These are phyloP conservation scores for Neurospora sp. DNA, from an alignment of 495 filamentous ascomycete genomes.

Conservation along the genomic window DNA sequence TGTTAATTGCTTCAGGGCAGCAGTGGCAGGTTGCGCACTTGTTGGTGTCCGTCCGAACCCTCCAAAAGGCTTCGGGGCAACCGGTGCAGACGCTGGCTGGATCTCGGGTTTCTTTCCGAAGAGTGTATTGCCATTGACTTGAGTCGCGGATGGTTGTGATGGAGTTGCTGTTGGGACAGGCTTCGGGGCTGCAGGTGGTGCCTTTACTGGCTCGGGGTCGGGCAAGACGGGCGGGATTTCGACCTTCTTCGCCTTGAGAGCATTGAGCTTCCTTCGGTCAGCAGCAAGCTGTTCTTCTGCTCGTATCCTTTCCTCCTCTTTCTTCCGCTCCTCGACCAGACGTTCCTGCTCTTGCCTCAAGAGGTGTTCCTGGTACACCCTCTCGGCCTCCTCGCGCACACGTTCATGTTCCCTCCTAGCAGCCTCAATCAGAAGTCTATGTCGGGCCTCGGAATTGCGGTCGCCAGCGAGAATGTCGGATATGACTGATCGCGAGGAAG, in stretches of 20 bases:
- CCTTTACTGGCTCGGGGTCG: slow-evolving; percentile 14
- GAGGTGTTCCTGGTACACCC: slow-evolving; percentile 34
- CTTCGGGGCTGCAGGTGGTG: slow-evolving; percentile 3
- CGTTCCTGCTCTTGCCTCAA: slow-evolving; percentile 35
- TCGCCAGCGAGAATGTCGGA: slow-evolving; percentile 27
- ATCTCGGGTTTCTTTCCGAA: slow-evolving; percentile 1
- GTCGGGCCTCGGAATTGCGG: slow-evolving; percentile 37
- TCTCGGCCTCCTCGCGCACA: slow-evolving; percentile 51
- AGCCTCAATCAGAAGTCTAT: slow-evolving; percentile 52
- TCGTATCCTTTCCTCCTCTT: slow-evolving; percentile 45
- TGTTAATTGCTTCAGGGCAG: neutral
- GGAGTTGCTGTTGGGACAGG: slow-evolving; percentile 2
- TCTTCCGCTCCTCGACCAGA: slow-evolving; percentile 37
- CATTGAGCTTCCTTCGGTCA: slow-evolving; percentile 33
- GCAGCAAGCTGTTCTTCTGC: slow-evolving; percentile 29
- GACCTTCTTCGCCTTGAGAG: slow-evolving; percentile 30
- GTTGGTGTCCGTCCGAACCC: neutral
- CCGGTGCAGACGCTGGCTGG: neutral
- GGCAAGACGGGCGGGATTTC: slow-evolving; percentile 32
- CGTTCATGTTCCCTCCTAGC: slow-evolving; percentile 54
- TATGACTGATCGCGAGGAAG: slow-evolving; percentile 20
- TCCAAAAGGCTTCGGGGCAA: neutral
- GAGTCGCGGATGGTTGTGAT: neutral
- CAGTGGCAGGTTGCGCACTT: neutral
- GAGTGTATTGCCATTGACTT: neutral